Base-by-base conservation (phyloP, 306 rosid species). In the Quercus engelmannii region DNA sequence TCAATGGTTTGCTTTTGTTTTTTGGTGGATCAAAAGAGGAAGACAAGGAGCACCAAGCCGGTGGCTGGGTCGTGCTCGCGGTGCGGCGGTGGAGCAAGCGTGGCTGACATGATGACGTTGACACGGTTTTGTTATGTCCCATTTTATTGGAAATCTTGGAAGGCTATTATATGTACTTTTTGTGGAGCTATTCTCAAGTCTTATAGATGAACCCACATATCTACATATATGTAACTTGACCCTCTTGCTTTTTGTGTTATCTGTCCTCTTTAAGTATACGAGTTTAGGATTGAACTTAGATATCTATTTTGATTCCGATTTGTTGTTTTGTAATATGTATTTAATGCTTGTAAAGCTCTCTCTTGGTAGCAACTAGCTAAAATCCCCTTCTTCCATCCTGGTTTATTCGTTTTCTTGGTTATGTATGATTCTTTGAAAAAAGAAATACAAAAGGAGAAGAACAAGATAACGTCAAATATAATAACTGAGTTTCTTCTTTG, bases 171-270 rank as follows among this genome's bases (percentile, higher is more conserved):
- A 4, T 93, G 98, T 43, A 91, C 93, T 13, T 86, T 92, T 72
- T 93, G 98, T 74, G 98, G 98, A 65, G 91, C 98, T 69, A 78
- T 85, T 80, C 98, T 93, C 63, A 93, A 90, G 71, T 90, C 94
- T 49, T 93, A 93, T 33, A 75, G 77, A 86, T 89, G 75, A 80
- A 55, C 19, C 8, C 0, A 20, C 5, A 30, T 59, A 54, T 26
- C 28, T 28, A 28, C 5, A 2, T 38, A 20, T 25, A 35, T 35
- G 11, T 9, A 46, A 46, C 6, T 26, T n/a, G 20, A 61, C 3
- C 14, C 28, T 62, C 69, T 62, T 6, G 17, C 69, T 25, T 62
- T 20, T 21, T 46, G 4, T 0, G 52, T 11, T 46, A 46, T 38
- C 43, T 38, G 3, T 38, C 43, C 10, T 38, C 10, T 35, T 35